Base-by-base conservation (phyloP, 768 basidiomycete genomes). In the Rhizopogon vesiculosus region DNA sequence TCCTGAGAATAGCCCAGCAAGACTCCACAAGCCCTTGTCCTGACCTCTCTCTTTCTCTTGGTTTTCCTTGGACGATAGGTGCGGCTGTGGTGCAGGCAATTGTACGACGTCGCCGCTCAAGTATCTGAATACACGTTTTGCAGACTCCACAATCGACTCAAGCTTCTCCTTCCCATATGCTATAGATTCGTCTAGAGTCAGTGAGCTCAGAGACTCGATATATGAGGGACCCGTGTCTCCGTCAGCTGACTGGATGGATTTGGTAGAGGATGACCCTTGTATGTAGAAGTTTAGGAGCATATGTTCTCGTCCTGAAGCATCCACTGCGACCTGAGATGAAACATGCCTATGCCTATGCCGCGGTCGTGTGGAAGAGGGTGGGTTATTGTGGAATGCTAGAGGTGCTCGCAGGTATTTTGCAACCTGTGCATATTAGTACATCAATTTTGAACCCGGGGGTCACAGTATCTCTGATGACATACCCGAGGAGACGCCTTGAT, bases 281-380 rank as follows among this genome's bases (percentile, higher is more conserved):
- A 93, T 78, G 61, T 86, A 93, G 71, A 93, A 93, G 43, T 86
- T 86, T 66, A 93, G 78, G 31, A 91, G 78, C 83, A 93, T 85
- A 61, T 93, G 91, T 66, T 93, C 90, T 42, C 84, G 80, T 1
- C 91, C 91, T 9, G 80, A 65, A 10, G 84, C 71, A 66, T 93
- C 91, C 25, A 89, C 72, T 56, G 83, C 82, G 58, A 91, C 78
- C 56, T 90, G 86, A 18, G 91, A 91, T 7, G 83, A 83, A 43
- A 92, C 87, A 71, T 88, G 87, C 63, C 89, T 82, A 62, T 90
- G 89, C 18, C 91, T 82, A 64, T 93, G 91, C 53, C 90, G 82
- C 12, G 91, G 91, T 29, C 90, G 83, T 51, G 79, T 66, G 40
- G 76, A 69, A n/a, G 87, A 85, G 2, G 91, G 90, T 0, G 89